Evolutionary conservation across 768 basidiomycete genomes (phyloP), one percentile per base, ranked within the genome.

Genomic region (Boletales sp.): DNA sequence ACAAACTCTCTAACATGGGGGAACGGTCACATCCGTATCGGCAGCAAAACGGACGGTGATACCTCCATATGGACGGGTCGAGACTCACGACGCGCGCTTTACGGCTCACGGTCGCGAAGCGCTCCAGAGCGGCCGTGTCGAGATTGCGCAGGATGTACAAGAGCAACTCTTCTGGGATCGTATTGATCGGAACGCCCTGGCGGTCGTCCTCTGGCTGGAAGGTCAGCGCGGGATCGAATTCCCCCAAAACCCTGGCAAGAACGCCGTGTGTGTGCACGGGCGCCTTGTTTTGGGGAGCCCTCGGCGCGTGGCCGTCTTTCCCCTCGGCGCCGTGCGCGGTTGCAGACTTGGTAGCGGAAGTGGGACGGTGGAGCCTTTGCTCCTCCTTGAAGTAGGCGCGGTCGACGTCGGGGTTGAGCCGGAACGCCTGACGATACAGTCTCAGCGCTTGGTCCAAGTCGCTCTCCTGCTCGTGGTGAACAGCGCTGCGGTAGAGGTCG

Each of bases 381-480:
- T 88, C 84, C 52, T 82, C 74, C 37, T 74, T 72, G 52, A 78
- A 73, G 67, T 87, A 92, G 1, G 79, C 77, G 52, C 77, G 76
- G 62, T 93, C 91, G 31, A 94, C 87, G 52, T 87, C 72, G 32
- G 85, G 73, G 51, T 93, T 80, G 69, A 86, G 69, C 45, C 85
- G 80, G 65, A 93, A 94, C 2, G 90, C 90, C 53, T 81, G 80
- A 10, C 90, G 82, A 60, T 95, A 97, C 8, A 92, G 69, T 21
- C 67, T 61, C 10, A 93, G 68, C 11, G 93, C 93, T 31, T 86
- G 81, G 55, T 93, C 87, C 43, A 91, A 72, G 51, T 86, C 72
- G 35, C 90, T 82, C 39, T 69, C 70, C 62, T 90, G 86, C 65
- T 97, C 93, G 40, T 79, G 74, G 35, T 81, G 74, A 29, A 92